Base-by-base conservation (phyloP, 257 asterid genomes). In the Solanum pimpinellifolium region DNA sequence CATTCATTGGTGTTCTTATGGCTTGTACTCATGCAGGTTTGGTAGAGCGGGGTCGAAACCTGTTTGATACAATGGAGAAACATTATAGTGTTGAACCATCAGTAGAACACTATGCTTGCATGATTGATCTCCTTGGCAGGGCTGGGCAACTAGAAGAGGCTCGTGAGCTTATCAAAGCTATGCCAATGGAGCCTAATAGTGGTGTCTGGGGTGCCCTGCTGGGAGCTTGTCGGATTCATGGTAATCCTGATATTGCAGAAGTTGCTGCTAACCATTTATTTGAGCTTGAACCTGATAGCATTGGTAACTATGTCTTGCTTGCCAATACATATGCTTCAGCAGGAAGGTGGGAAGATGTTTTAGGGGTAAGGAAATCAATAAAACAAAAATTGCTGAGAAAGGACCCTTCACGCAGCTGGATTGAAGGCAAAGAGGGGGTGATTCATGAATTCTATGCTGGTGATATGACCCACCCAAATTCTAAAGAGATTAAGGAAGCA, bases 161-260 rank as follows among this genome's bases (percentile, higher is more conserved):
- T 6, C 89, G 93, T 0, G 46, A 88, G 25, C 91, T 96, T 29
- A 90, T 93, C 29, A 83, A 66, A 88, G 87, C 86, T 10, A 93
- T 95, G 99, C 95, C 97, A 9, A 87, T 92, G 87, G 92, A 92
- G 81, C 92, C 99, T 78, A 89, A 89, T 86, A 96, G 95, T 3
- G 90, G 96, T 47, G 87, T 94, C 10, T 95, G 99, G 99, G 98
- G 99, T 44, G 98, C 98, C 88, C 91, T 96, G 73, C 95, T 96
- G 6, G 98, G 95, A 75, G 93, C 97, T 27, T 92, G 97, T 82
- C 94, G 98, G 15, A 86, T 88, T 13, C 89, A 94, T 73, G 89
- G 86, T 33, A 91, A 95, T 82, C 89, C 95, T 13, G 93, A 93
- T 78, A 72, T 96, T 86, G 99, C 98, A n/a, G 96, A 95, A 88